Percentiles rank a stretch among this genome's conserved stretches.
These are phyloP conservation scores for Cercospora beticola DNA, from an alignment of 2,329 filamentous ascomycete species.

Conservation along the genomic window DNA sequence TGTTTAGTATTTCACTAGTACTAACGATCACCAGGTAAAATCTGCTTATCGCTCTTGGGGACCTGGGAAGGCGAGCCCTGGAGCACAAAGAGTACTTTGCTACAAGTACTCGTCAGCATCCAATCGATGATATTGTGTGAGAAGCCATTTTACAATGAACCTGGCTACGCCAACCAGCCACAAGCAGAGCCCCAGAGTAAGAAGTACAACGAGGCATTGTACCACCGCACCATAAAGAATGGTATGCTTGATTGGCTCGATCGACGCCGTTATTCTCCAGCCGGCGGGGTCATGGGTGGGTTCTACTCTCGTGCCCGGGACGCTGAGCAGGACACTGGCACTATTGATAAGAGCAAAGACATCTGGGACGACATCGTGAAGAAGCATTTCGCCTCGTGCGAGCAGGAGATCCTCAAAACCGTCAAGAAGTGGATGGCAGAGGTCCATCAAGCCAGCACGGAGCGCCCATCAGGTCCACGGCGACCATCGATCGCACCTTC, in stretches of 20 bases:
- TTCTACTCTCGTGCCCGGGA: background rate
- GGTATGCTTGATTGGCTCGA: conserved; percentile 40
- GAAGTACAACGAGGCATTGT: conserved; percentile 34
- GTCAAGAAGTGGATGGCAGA: conserved; percentile 15
- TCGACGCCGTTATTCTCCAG: background rate
- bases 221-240: conserved; percentile 33
- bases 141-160: conserved; percentile 56
- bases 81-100: conserved; percentile 51
- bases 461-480: background rate
- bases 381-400: conserved; percentile 15
- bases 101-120: conserved; percentile 56
- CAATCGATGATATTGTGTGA: conserved; percentile 59
- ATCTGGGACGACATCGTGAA: conserved; percentile 21
- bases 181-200: conserved; percentile 19
- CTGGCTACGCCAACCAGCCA: conserved; percentile 38
- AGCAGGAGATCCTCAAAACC: conserved; percentile 15
- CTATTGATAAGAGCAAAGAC: conserved; percentile 1
- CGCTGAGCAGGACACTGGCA: background rate
- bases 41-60: conserved; percentile 57
- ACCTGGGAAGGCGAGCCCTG: conserved; percentile 55
- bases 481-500: background rate
- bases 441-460: background rate
- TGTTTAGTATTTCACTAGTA: background rate
- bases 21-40: conserved; percentile 39
- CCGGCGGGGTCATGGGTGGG: background rate